Evolutionary conservation across 768 basidiomycete genomes (phyloP).

Genomic region (Lactarius sp.): DNA sequence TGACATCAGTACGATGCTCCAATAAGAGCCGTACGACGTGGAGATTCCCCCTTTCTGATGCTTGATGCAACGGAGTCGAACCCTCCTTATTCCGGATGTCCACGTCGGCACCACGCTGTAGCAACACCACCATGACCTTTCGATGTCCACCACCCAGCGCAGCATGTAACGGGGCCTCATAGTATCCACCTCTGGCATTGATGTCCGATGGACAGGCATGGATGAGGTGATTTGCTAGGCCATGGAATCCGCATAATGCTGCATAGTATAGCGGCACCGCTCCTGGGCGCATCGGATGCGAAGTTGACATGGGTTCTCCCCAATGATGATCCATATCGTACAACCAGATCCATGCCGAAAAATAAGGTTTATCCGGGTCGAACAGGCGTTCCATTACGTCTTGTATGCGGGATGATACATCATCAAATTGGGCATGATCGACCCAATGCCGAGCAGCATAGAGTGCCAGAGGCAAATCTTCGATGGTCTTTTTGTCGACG

Average conservation of each 20-base stretch:
- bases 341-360: constrained; percentile 11
- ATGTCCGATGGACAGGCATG: no score
- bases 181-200: background rate
- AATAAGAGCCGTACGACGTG: background rate
- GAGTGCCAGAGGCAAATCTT: background rate
- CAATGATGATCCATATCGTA: constrained; percentile 1
- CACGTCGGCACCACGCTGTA: background rate
- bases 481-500: background rate
- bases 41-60: background rate
- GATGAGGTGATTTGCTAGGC: no score
- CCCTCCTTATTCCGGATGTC: background rate
- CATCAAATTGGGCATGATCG: background rate
- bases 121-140: background rate
- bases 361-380: background rate
- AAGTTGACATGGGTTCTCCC: background rate
- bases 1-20: background rate
- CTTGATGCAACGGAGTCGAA: background rate
- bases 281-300: background rate
- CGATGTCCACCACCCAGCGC: background rate
- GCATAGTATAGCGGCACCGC: no score
- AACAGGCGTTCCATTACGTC: background rate
- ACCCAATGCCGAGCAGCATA: constrained; percentile 14
- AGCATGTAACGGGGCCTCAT: background rate
- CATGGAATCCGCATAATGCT: no score
- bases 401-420: background rate